These are phyloP conservation scores for Tolypocladium capitatum DNA, from an alignment of 2,329 filamentous ascomycete genomes.

Conservation along the genomic window DNA sequence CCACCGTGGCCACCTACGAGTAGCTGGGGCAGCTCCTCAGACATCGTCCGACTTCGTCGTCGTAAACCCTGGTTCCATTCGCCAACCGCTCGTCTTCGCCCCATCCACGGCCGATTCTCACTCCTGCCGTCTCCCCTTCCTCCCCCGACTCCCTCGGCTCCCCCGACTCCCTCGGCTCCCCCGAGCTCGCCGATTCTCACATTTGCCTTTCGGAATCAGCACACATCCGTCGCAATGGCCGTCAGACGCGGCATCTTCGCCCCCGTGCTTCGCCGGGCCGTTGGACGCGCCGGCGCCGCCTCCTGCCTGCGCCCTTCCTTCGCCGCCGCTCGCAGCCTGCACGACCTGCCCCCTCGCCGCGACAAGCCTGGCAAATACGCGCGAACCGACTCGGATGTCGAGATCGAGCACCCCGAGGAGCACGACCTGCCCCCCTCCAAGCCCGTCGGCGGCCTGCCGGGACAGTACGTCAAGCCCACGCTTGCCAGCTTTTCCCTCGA, in stretches of 20 bases:
- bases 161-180: background rate
- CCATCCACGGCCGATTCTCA: background rate
- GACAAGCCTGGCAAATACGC: conserved; percentile 52
- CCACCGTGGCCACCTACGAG: background rate
- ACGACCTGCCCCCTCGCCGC: conserved; percentile 19
- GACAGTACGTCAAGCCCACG: conserved; percentile 72
- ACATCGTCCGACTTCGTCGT: background rate
- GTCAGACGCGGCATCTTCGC: conserved; percentile 9
- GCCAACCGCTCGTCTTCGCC: background rate
- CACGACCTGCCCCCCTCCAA: conserved; percentile 56
- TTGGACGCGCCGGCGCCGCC: conserved; percentile 11
- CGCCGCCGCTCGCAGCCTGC: conserved; percentile 16
- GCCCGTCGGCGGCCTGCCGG: conserved; percentile 63
- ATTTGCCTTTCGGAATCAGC: background rate
- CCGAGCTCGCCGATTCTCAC: background rate
- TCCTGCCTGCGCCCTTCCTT: conserved; percentile 10
- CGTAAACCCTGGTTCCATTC: background rate
- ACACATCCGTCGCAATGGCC: conserved; percentile 7
- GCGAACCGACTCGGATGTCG: conserved; percentile 66
- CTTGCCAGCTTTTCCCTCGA: conserved; percentile 79
- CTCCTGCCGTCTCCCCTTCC: background rate
- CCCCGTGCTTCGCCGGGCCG: conserved; percentile 15
- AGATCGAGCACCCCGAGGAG: conserved; percentile 66
- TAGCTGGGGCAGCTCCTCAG: background rate
- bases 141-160: background rate